Percentiles rank a stretch among this genome's conserved stretches.
phyloP scores from a whole-genome alignment of 78 protist genomes.

The Guillardia theta region DNA sequence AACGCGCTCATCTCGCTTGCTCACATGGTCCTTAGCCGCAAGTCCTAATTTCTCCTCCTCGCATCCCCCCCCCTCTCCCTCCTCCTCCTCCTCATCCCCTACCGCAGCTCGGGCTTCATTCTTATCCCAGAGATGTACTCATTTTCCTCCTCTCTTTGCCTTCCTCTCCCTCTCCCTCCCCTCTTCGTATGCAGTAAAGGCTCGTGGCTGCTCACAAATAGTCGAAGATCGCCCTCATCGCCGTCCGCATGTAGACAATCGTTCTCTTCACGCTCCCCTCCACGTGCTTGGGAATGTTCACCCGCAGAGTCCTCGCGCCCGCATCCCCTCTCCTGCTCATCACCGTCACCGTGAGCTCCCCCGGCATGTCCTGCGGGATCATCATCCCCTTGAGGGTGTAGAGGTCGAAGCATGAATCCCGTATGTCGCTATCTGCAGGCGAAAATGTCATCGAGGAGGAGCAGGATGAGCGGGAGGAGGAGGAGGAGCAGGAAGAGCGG shows the following conservation, averaged over 20 bases:
- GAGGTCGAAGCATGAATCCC: not conserved
- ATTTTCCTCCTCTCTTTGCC: too few species aligned
- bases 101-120: too few species aligned
- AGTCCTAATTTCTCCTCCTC: too few species aligned
- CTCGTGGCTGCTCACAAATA: too few species aligned
- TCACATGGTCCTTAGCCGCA: conserved; percentile 18
- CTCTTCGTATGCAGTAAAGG: too few species aligned
- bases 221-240: not conserved
- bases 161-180: too few species aligned
- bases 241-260: not conserved
- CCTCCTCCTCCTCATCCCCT: too few species aligned
- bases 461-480: too few species aligned
- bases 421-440: not conserved
- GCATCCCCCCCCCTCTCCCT: too few species aligned
- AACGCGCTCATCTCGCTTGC: conserved; percentile 28
- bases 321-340: not conserved
- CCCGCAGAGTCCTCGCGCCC: not conserved
- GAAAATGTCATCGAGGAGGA: too few species aligned
- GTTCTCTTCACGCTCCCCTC: not conserved
- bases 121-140: too few species aligned
- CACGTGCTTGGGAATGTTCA: not conserved
- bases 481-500: too few species aligned
- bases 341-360: not conserved
- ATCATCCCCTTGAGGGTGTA: not conserved
- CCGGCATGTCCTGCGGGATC: not conserved